Evolutionary conservation across 805 yeast species (phyloP), one percentile per base, ranked within the genome.

Genomic region (Sugiyamaella boreocaroliniensis): DNA sequence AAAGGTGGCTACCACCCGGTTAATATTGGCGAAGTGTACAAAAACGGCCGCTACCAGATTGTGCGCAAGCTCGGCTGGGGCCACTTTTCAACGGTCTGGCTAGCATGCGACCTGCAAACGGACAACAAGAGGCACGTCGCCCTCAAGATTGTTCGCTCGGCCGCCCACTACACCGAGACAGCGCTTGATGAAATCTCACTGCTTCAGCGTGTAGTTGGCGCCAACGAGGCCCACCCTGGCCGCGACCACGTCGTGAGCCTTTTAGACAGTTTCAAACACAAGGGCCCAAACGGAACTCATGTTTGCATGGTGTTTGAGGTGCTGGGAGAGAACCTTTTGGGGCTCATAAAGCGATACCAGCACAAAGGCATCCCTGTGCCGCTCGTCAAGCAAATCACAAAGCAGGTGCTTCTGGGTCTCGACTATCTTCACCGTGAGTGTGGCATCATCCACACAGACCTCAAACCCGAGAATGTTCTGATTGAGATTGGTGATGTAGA

Each of bases 31-130:
- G 99, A 95, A 66, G 70, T 70, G 19, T 92, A 85, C 68, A 86
- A 88, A 61, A 75, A 85, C 52, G 81, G 81, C 16, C 79, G 86
- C 54, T 93, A 93, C 67, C 76, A 83, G 1, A 70, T 93, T 47
- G 90, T 87, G 29, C 79, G 98, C 55, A 93, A 93, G 66, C 74
- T 93, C 3, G 99, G 99, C 0, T 93, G 99, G 99, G 99, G 99
- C 37, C 97, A 93, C 70, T 93, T 93, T 66, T 85, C 95, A 26
- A 93, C 96, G 0, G 97, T 88, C 19, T 90, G 97, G 97, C 73
- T 87, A 29, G 98, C 97, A 4, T 75, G 73, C 49, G 83, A 80
- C 53, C 58, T 61, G n/a, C 80, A 80, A 48, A 73, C 75, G 49
- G 75, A 77, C 55, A 72, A 75, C 51, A 75, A 78, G 55, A 71